Evolutionary conservation across 2,329 filamentous ascomycete genomes (phyloP), one percentile per base, ranked within the genome.

Genomic region (Pseudogymnoascus sp.): DNA sequence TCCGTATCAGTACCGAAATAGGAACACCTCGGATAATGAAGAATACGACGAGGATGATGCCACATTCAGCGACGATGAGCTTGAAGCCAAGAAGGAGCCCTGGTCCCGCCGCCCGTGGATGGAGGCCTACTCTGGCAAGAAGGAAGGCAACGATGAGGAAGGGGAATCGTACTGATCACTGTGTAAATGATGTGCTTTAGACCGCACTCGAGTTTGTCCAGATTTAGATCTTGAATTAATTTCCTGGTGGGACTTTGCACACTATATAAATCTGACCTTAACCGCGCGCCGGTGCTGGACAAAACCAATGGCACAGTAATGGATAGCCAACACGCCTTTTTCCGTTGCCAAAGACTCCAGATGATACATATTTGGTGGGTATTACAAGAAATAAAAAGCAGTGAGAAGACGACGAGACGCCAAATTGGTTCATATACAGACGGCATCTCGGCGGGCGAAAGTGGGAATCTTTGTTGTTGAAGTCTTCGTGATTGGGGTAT

Each of bases 1-100:
- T 62, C 72, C 83, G 1, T 87, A 87, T 70, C 74, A 77, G 35
- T 86, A 81, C 70, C 78, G 80, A 46, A 83, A 77, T 14, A 64
- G 65, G 11, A 70, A 71, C 60, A 66, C 70, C 6, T 72, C 70
- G 11, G 72, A 74, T 65, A 62, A 69, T 0, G 70, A 73, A 37
- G 72, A 73, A 40, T 72, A 67, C 50, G 65, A 64, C 26, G 46
- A 62, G 8, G 37, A 62, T 26, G 67, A 68, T 31, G 67, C 64
- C 22, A 65, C 64, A 1, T 69, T 69, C 16, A 71, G 67, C 40
- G 71, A 72, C 41, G 69, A 70, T 60, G 69, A 71, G 35, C 62
- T 61, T 8, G 69, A 70, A 14, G 63, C 41, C 7, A 65, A 63
- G 8, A 70, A 68, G 37, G 70, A 69, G 60, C 70, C 72, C 0